Evolutionary conservation across 1,139 yeast species (phyloP), one percentile per base, ranked within the genome.

Genomic region (Pichia sp.): DNA sequence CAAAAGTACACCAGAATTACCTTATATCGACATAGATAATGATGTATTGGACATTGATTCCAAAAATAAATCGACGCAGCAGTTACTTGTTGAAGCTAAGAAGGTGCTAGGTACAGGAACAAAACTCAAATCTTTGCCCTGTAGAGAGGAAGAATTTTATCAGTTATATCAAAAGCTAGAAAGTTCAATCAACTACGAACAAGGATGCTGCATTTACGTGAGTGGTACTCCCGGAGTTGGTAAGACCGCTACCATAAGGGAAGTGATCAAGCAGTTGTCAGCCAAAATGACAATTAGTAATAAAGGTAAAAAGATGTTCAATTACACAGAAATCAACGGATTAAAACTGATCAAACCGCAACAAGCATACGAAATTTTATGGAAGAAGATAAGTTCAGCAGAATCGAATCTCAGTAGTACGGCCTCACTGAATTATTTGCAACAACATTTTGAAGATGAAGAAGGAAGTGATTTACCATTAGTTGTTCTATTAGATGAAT

Each of bases 211-310:
- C 56, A 66, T 92, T 5, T 92, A 90, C 58, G 80, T 92, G 5
- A 86, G 96, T 63, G 99, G 99, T 2, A 88, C 97, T 0, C 98
- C 99, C 0, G 99, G 99, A 9, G 90, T 95, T 4, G 99, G 99
- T 11, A 92, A 92, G 61, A 92, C 99, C 0, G 95, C 95, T 5
- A 92, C 97, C 0, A 81, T 92, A 3, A 68, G 95, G 47, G 95
- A 88, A 56, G 97, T 85, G 0, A 74, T 94, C 39, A 72, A 75
- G 29, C 88, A 84, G 55, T 65, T 92, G 45, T 71, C 59, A 3
- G 49, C 49, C 67, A 49, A 59, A 56, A 28, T 61, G 62, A 44
- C 60, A 49, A 63, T 73, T 8, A 67, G 68, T 5, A 59, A 60
- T 11, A 67, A 68, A 26, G 75, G 73, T 3, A 79, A 73, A 44